Evolutionary conservation across 306 rosid genomes (phyloP).

Genomic region (Mimosa pudica): DNA sequence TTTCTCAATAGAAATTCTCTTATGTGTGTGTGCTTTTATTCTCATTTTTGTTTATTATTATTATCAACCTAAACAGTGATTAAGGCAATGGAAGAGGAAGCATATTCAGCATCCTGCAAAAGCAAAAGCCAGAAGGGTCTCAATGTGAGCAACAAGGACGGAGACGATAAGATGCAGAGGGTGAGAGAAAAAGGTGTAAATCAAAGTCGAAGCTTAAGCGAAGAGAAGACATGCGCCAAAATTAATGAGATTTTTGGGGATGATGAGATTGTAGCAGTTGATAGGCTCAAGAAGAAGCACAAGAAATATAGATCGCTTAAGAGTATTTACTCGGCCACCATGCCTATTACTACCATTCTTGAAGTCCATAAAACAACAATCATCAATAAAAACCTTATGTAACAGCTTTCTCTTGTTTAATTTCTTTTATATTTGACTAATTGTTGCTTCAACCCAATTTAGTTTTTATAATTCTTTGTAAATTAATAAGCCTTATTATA

Average conservation of each 20-base stretch:
- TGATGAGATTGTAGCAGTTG: slow-evolving; percentile 31
- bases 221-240: slow-evolving; percentile 15
- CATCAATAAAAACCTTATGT: background rate
- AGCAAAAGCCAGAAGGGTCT: slow-evolving; percentile 18
- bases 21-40: background rate
- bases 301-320: slow-evolving; percentile 52
- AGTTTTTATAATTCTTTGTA: background rate
- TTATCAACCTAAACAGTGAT: background rate
- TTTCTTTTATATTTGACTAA: background rate
- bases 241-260: slow-evolving; percentile 53
- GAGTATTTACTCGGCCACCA: slow-evolving; percentile 49
- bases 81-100: slow-evolving; percentile 28
- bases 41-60: background rate
- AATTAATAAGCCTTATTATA: too few species aligned
- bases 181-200: slow-evolving; percentile 28
- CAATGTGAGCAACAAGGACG: slow-evolving; percentile 43
- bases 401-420: background rate
- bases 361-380: slow-evolving; percentile 1
- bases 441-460: background rate
- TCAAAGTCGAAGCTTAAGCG: slow-evolving; percentile 19
- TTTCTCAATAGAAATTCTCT: background rate
- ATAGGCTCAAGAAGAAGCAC: slow-evolving; percentile 41
- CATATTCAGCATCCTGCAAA: background rate
- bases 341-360: slow-evolving; percentile 25
- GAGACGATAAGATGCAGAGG: slow-evolving; percentile 7